phyloP scores from a whole-genome alignment of 2,329 filamentous ascomycete genomes.

The Myriosclerotinia scirpicola region DNA sequence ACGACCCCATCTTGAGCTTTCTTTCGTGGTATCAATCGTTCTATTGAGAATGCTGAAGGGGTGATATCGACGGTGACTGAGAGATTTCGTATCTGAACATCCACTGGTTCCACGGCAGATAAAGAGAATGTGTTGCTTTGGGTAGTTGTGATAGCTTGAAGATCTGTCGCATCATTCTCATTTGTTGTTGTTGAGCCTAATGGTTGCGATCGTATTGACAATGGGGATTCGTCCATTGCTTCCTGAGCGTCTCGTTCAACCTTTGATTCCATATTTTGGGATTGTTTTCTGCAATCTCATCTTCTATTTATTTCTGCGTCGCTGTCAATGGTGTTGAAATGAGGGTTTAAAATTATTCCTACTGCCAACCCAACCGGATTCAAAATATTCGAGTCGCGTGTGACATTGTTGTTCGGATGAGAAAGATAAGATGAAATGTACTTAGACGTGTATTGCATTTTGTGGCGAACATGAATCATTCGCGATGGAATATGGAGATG shows the following conservation, averaged over 20 bases:
- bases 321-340: background rate
- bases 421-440: background rate
- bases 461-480: background rate
- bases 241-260: background rate
- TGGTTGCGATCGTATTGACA: background rate
- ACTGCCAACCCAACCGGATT: background rate
- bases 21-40: conserved; percentile 41
- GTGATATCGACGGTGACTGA: conserved; percentile 59
- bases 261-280: background rate
- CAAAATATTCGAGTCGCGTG: background rate
- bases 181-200: background rate
- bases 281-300: background rate
- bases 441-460: background rate
- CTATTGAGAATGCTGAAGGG: conserved; percentile 51
- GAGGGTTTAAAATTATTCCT: background rate
- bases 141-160: conserved; percentile 27
- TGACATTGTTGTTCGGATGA: background rate
- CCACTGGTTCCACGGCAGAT: conserved; percentile 55
- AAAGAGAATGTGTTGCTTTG: conserved; percentile 39
- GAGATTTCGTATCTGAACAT: conserved; percentile 54
- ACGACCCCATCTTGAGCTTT: conserved; percentile 40
- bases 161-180: conserved; percentile 1
- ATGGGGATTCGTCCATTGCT: background rate
- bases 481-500: no score
- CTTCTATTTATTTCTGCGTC: background rate